Evolutionary conservation across 148 eudicot genomes (phyloP), one percentile per base, ranked within the genome.

Genomic region (Silene conica): DNA sequence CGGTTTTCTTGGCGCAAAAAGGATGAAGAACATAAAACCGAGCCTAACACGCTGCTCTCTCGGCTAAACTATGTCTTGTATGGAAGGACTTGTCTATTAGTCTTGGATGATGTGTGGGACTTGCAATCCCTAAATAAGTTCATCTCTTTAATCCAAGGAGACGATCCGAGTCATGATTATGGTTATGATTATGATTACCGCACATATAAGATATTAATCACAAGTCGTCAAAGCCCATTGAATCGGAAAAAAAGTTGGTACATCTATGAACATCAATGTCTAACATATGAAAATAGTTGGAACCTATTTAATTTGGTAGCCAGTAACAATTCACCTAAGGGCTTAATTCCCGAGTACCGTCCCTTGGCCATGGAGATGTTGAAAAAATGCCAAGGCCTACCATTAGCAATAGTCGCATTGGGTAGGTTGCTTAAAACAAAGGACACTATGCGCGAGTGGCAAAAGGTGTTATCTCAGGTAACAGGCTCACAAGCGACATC

Each of bases 51-150:
- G 21, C 16, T 34, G 50, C 45, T 18, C 22, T 31, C 43, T 15
- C 69, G 48, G 48, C 9, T 65, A 65, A 65, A 65, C 69, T 18
- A 65, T 18, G 45, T 60, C 48, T 12, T 82, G 21, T 52, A 28
- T 43, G 69, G 65, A 21, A 82, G 71, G 45, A 62, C 16, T 3
- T 78, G 73, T 46, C 65, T 82, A 7, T 25, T 74, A 21, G 76
- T 82, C 10, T 80, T 82, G 55, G 84, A 82, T 38, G 79, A 82
- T 71, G 67, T 78, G 18, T 78, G 81, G 81, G 72, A 21, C 13
- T 16, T 48, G 21, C 67, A 77, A 16, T 61, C 71, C 1, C 68
- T 78, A 31, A 23, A 63, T 16, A 18, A 69, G 6, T 56, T 67
- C n/a, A 21, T 22, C 13, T 20, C 22, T 8, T 46, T 81, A 62